Evolutionary conservation across 371 early-diverging fungal genomes (phyloP), one percentile per base, ranked within the genome.

Genomic region (Lichtheimia hyalospora): DNA sequence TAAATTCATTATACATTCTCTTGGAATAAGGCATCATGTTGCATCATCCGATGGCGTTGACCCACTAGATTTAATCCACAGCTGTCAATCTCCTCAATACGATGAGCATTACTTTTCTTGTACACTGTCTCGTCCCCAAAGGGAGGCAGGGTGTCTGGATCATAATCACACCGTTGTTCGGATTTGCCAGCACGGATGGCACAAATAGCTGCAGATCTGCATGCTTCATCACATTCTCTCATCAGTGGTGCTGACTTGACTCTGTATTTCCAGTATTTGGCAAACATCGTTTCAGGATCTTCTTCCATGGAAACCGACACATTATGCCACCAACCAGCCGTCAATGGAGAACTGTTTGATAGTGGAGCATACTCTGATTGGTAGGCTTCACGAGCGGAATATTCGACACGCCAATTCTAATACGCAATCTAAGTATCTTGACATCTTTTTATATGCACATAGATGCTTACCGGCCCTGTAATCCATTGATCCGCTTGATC

Each of bases 241-340:
- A 51, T 48, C 3, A 52, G 27, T 4, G 74, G 68, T 14, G 82
- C 62, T 21, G 83, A 82, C 58, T 84, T 83, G 58, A 54, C 58
- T 27, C 78, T 68, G 62, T 67, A 73, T 1, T 27, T 49, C 66
- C 73, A 81, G 61, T 80, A 85, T 39, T 74, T 59, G 21, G 79
- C 62, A 64, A 84, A 85, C 44, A 63, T 58, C 12, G 65, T 61
- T 1, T 57, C 60, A 10, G 69, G 54, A 39, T 68, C 63, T 4
- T 62, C 46, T 64, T 84, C 84, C 66, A 85, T 83, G 14, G 68
- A 71, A 15, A 61, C 58, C 2, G 84, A 80, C 0, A 85, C 82
- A 41, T 81, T 69, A 49, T 85, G 86, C 86, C 86, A 85, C 86
- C 86, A 85, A 8, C 67, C 62, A 2, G 86, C 71, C n/a, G 71